phyloP scores from a whole-genome alignment of 78 protist genomes.

The Dictyostelium brefeldianum region DNA sequence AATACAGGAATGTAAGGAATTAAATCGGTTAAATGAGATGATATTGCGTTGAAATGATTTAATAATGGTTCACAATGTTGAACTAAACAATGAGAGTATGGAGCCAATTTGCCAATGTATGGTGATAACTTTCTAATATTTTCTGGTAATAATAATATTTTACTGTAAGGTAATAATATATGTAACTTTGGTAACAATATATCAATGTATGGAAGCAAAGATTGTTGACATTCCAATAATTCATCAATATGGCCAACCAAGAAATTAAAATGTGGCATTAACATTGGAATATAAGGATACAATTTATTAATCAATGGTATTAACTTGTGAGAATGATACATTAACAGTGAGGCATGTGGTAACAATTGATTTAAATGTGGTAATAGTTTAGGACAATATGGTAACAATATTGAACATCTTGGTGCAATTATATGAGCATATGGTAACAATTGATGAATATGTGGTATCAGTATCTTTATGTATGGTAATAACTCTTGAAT shows the following conservation, averaged over 20 bases:
- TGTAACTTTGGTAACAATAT: constrained; percentile 43
- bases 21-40: constrained; percentile 36
- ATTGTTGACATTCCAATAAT: background rate
- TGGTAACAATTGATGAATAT: background rate
- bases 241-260: constrained; percentile 38
- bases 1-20: constrained; percentile 52
- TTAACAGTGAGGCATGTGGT: constrained; percentile 43
- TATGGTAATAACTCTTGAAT: constrained; percentile 21
- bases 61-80: constrained; percentile 40
- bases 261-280: constrained; percentile 71
- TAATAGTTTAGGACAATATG: constrained; percentile 40
- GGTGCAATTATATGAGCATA: constrained; percentile 57
- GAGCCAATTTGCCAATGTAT: constrained; percentile 3
- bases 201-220: constrained; percentile 32
- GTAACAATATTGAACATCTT: constrained; percentile 27
- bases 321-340: constrained; percentile 58
- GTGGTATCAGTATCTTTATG: constrained; percentile 51
- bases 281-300: constrained; percentile 63
- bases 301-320: constrained; percentile 59
- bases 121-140: constrained; percentile 32
- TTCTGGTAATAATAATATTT: constrained; percentile 1
- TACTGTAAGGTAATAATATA: constrained; percentile 13
- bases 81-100: constrained; percentile 15
- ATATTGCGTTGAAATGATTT: constrained; percentile 8
- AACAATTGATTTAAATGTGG: constrained; percentile 34